Conservation (phyloP, 208 protist species). For the Trypanosoma melophagium region DNA sequence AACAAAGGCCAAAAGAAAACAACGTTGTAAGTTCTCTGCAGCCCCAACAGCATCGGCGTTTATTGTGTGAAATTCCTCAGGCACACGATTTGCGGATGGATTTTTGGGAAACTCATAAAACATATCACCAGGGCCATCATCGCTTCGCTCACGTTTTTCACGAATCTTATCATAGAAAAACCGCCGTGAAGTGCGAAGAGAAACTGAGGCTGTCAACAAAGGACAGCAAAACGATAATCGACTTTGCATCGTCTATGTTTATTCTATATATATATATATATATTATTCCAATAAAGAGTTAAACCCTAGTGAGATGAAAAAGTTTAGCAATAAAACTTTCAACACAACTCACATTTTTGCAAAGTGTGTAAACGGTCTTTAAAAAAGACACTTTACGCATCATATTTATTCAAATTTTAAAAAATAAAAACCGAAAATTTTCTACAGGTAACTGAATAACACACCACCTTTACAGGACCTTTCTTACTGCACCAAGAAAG, state of each 20-base stretch:
- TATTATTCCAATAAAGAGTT: no score
- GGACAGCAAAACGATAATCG: not conserved
- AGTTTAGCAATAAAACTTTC: no score
- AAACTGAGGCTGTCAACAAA: not conserved
- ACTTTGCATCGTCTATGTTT: conserved; percentile 12
- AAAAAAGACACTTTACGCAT: no score
- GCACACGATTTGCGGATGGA: conserved; percentile 42
- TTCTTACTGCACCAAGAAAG: no score
- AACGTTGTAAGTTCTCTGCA: conserved; percentile 44
- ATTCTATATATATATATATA: no score
- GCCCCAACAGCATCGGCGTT: conserved; percentile 38
- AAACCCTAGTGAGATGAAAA: no score
- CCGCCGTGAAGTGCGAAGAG: conserved; percentile 17
- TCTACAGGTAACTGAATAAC: no score
- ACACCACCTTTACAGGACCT: no score
- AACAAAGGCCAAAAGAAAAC: conserved; percentile 33
- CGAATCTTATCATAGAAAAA: conserved; percentile 71
- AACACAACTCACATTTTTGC: no score
- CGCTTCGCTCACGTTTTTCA: conserved; percentile 48
- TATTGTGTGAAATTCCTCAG: conserved; percentile 44
- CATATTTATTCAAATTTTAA: no score
- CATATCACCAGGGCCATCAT: conserved; percentile 49
- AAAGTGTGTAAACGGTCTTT: no score
- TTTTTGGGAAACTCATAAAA: conserved; percentile 64
- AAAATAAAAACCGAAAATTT: no score